phyloP scores from a whole-genome alignment of 2,329 filamentous ascomycete species.

The Fusarium sacchari region DNA sequence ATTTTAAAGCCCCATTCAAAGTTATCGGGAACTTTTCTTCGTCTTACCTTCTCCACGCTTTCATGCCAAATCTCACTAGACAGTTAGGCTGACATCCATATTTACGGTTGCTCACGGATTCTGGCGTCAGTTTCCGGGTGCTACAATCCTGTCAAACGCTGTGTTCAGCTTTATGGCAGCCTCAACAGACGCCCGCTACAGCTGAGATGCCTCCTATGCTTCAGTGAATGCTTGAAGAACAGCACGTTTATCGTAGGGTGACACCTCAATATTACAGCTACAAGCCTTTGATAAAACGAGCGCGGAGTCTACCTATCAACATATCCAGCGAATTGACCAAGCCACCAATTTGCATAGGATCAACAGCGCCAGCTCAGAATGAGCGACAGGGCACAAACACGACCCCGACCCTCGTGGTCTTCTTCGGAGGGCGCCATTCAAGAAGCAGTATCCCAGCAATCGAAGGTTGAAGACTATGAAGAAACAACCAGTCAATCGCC shows the following conservation, averaged over 20 bases:
- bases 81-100: slow-evolving; percentile 5
- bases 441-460: background rate
- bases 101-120: slow-evolving; percentile 8
- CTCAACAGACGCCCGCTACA: background rate
- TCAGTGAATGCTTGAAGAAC: background rate
- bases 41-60: slow-evolving; percentile 13
- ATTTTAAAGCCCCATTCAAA: background rate
- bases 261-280: background rate
- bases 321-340: background rate
- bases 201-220: background rate
- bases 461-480: slow-evolving; percentile 12
- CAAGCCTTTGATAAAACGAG: background rate
- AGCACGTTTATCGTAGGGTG: background rate
- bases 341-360: background rate
- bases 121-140: slow-evolving; percentile 16
- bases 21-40: slow-evolving; percentile 3
- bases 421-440: slow-evolving; percentile 3
- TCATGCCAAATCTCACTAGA: slow-evolving; percentile 2
- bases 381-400: slow-evolving; percentile 2
- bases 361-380: background rate
- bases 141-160: slow-evolving; percentile 16
- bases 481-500: slow-evolving; percentile 10
- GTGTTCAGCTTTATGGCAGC: slow-evolving; percentile 4
- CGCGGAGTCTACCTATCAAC: background rate
- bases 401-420: slow-evolving; percentile 11